Evolutionary conservation across 1,284 basidiomycete species (phyloP).

Genomic region (Coriolopsis trogii): DNA sequence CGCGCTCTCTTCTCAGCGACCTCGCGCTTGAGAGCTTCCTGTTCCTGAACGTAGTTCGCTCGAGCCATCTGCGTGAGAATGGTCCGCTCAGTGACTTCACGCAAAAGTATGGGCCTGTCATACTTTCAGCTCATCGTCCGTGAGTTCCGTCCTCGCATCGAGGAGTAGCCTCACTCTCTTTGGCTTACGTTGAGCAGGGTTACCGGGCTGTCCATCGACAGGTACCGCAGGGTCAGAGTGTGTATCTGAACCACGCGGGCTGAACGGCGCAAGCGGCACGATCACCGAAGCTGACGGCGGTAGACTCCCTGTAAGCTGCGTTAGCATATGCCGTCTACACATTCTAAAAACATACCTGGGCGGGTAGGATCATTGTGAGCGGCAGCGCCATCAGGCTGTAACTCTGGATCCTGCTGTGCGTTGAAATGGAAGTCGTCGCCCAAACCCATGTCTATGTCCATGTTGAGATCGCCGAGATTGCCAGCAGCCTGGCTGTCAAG

Average conservation of each 20-base stretch:
- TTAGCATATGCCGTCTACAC: too few relatives aligned
- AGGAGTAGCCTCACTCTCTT: constrained; percentile 46
- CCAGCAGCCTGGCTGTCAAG: too few relatives aligned
- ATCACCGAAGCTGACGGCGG: constrained; percentile 26
- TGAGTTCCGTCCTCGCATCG: constrained; percentile 73
- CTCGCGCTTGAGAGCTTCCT: constrained; percentile 54
- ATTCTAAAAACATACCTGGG: too few relatives aligned
- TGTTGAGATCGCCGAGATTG: not conserved
- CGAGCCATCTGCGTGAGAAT: constrained; percentile 53
- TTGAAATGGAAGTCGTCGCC: constrained; percentile 27
- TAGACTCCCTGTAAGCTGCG: constrained; percentile 15
- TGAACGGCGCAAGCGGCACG: constrained; percentile 28
- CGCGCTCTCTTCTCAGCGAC: constrained; percentile 55
- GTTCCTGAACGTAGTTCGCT: constrained; percentile 65
- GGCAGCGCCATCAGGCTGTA: too few relatives aligned
- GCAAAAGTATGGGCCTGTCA: not conserved
- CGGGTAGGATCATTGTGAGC: not conserved
- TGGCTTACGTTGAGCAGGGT: constrained; percentile 36
- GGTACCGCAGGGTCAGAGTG: constrained; percentile 4
- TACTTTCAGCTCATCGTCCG: constrained; percentile 78
- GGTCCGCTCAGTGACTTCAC: not conserved
- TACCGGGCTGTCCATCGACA: constrained; percentile 36
- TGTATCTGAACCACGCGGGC: constrained; percentile 16
- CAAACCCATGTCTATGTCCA: constrained; percentile 10
- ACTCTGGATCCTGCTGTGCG: constrained; percentile 9